Evolutionary conservation across 2,329 filamentous ascomycete species (phyloP), one percentile per base, ranked within the genome.

Genomic region (Dothideomycetes sp.): DNA sequence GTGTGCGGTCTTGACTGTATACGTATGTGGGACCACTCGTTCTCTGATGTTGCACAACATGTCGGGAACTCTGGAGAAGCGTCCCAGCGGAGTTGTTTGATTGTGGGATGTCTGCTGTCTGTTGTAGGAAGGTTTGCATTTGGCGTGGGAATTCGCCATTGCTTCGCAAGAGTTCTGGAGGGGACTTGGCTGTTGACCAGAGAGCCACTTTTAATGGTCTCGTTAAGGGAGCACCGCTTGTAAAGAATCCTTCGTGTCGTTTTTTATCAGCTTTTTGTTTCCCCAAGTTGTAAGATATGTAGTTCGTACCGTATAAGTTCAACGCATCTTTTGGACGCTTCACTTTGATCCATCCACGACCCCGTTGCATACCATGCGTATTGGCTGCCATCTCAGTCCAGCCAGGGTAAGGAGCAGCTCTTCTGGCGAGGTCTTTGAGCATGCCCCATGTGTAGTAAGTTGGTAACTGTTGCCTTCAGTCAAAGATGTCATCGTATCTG

Each of bases 301-400:
- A n/a, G n/a, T n/a, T n/a, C n/a, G n/a, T n/a, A 44, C 41, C 35
- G n/a, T 39, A 44, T 8, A 44, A n/a, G 15, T 33, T 40, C 18
- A 23, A 40, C 9, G 43, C 36, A 22, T 45, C 43, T 12, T 25
- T 36, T 12, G 20, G 16, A 10, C 32, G 12, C 15, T 31, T 34
- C 12, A 45, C 31, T 13, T 32, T 39, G 20, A 45, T 41, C 35
- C 35, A 45, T 6, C 43, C 36, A 19, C 36, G 36, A 5, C 29
- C 34, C 11, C 29, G 25, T 17, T 27, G 36, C 35, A 30, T 35
- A 6, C 36, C 34, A 9, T 41, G 19, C n/a, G 24, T 23, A 15
- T 30, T 38, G 4, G 32, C 35, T 24, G 30, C 42, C 42, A 36
- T 41, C 13, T 45, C 35, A 3, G 43, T 39, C 43, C 43, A 45